These are phyloP conservation scores for Favolaschia claudopus DNA, from an alignment of 768 basidiomycete genomes.

Conservation along the genomic window DNA sequence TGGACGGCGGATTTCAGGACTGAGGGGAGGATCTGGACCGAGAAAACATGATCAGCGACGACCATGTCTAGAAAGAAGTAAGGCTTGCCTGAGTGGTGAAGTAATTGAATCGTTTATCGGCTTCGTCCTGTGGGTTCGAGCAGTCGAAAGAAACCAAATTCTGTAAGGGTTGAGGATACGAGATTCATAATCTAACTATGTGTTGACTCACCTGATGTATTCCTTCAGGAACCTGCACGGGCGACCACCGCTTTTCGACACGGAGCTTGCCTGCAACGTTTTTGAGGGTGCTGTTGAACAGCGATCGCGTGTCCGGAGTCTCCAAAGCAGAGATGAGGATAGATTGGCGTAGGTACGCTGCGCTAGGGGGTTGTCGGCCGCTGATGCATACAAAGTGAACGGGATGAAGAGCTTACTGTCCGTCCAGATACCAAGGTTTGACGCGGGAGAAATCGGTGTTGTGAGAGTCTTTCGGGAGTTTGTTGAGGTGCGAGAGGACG, in stretches of 20 bases:
- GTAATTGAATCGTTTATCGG: conserved; percentile 85
- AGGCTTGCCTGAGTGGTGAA: conserved; percentile 81
- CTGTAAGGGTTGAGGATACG: conserved; percentile 44
- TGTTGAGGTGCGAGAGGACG: conserved; percentile 84
- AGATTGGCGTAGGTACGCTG: conserved; percentile 87
- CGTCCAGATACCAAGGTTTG: conserved; percentile 98
- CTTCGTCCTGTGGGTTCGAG: conserved; percentile 73
- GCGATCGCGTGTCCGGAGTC: conserved; percentile 83
- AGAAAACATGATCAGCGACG: not conserved
- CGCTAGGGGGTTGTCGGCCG: conserved; percentile 51
- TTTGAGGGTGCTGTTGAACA: conserved; percentile 78
- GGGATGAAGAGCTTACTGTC: conserved; percentile 66
- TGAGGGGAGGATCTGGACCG: conserved; percentile 72
- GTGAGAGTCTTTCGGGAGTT: conserved; percentile 91
- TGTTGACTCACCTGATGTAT: conserved; percentile 71
- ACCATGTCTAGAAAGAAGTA: not conserved
- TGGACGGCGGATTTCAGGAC: conserved; percentile 93
- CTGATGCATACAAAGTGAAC: not conserved
- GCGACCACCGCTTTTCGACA: conserved; percentile 71
- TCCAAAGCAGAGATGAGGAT: conserved; percentile 89
- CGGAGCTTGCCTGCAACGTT: conserved; percentile 89
- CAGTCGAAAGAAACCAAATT: conserved; percentile 81
- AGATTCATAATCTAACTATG: not conserved
- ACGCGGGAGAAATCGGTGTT: conserved; percentile 96
- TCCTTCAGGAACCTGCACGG: conserved; percentile 83